phyloP scores from a whole-genome alignment of 768 basidiomycete species.

The Hygrophoropsis aurantiaca region DNA sequence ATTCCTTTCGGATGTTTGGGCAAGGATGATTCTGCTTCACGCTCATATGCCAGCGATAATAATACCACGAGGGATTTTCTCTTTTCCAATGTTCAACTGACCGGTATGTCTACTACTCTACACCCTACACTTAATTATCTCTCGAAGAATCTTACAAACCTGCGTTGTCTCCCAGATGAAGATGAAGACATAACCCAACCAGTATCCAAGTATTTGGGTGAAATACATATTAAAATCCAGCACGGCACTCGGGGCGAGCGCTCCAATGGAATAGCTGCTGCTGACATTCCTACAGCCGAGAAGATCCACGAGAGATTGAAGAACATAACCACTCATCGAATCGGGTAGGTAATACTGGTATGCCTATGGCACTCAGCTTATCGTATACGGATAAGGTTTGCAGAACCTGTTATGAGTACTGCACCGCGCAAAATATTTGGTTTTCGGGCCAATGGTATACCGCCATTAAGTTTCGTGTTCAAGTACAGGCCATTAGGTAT shows the following conservation, averaged over 20 bases:
- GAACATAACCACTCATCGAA: conserved; percentile 18
- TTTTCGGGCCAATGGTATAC: not conserved
- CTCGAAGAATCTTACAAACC: no score
- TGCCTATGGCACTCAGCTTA: not conserved
- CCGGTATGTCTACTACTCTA: conserved; percentile 15
- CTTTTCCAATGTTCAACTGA: conserved; percentile 17
- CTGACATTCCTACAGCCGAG: not conserved
- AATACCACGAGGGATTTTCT: conserved; percentile 6
- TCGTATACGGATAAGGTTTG: conserved; percentile 12
- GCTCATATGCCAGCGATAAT: not conserved
- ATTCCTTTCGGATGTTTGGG: not conserved
- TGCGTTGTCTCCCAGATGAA: conserved; percentile 12
- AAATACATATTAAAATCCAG: conserved; percentile 8
- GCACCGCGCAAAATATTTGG: no score
- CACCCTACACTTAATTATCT: no score
- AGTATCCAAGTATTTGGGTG: conserved; percentile 10
- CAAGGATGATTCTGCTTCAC: not conserved
- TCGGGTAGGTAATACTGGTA: conserved; percentile 9
- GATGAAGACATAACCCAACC: conserved; percentile 12
- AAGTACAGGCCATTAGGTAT: conserved; percentile 16
- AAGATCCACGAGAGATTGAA: conserved; percentile 20
- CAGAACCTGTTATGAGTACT: not conserved
- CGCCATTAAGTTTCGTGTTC: conserved; percentile 15
- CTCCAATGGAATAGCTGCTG: rapidly evolving
- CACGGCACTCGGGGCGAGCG: conserved; percentile 1